Evolutionary conservation across 345 rosid genomes (phyloP), one percentile per base, ranked within the genome.

Genomic region (Euphorbia lathyris): DNA sequence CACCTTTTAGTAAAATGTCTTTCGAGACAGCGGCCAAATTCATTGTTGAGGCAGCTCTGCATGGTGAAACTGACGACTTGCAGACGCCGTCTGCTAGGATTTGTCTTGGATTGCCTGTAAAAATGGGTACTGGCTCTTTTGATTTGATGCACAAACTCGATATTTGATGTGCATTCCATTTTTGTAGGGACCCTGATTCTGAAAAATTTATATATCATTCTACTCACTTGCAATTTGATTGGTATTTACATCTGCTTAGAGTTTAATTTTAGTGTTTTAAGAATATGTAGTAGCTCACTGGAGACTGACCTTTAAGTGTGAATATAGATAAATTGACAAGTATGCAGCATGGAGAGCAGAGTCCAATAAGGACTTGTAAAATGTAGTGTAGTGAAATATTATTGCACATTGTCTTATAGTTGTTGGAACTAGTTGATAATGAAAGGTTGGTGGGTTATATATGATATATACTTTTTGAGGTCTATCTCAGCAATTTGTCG

Each of bases 11-110:
- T 64, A 90, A 92, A 79, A 96, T 92, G 96, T 74, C 98, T 1
- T 96, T 92, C 64, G 98, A 96, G 86, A 92, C 96, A 0, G 98
- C 99, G 3, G 80, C 97, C 4, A 87, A 85, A 74, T 96, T 96
- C 76, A 92, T 96, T 14, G 92, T 92, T n/a, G 89, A 96, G 70
- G 96, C 96, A 13, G 95, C 99, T 32, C 74, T 77, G 56, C 85
- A 79, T 59, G 95, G 96, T 62, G 85, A 86, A 74, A 75, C 72
- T 1, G 98, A 96, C 72, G 71, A 81, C 70, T 69, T 96, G 72
- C 97, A 92, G 62, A 82, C 94, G 0, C 98, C 98, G 4, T 92
- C 98, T 6, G 90, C 97, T 52, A 85, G 97, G 78, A 83, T 92
- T 29, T 90, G 97, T 81, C 90, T 92, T 0, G 99, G 99, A 61